Evolutionary conservation across 208 protist genomes (phyloP).

Genomic region (Acanthamoeba lenticulata): DNA sequence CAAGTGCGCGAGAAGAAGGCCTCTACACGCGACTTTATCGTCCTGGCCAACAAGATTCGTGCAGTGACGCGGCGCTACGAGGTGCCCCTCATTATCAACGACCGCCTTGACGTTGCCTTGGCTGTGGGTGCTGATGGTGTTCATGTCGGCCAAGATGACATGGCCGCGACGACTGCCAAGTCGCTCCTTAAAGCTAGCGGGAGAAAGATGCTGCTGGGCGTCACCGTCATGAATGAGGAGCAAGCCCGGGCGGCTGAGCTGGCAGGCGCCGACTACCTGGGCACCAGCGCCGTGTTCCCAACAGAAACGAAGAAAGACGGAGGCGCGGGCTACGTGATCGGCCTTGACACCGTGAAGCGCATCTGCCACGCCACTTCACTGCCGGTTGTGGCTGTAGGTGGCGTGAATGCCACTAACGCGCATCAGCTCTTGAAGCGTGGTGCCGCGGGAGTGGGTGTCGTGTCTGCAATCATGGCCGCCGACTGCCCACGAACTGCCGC

Average conservation of each 20-base stretch:
- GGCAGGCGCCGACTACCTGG: constrained; percentile 70
- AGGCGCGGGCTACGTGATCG: constrained; percentile 19
- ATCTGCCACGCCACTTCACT: background rate
- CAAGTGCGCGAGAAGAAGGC: constrained; percentile 67
- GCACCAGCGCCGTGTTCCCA: constrained; percentile 63
- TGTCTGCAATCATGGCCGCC: constrained; percentile 35
- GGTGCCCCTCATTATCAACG: constrained; percentile 71
- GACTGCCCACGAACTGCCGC: background rate
- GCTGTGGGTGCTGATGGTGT: constrained; percentile 71
- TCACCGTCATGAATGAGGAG: constrained; percentile 3
- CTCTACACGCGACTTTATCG: constrained; percentile 24
- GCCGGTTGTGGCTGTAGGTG: constrained; percentile 66
- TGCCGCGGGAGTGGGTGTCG: constrained; percentile 48
- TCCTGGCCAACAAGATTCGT: background rate
- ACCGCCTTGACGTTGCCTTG: constrained; percentile 66
- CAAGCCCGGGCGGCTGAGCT: constrained; percentile 10
- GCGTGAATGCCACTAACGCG: constrained; percentile 45
- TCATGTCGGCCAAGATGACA: constrained; percentile 72
- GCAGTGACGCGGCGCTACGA: background rate
- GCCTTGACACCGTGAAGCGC: background rate
- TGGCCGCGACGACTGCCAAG: background rate
- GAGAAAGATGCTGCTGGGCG: constrained; percentile 47
- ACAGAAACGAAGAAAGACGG: constrained; percentile 64
- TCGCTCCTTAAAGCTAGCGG: background rate
- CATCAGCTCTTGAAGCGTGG: background rate